Conservation (phyloP, 306 rosid species). For the Senna siamea region DNA sequence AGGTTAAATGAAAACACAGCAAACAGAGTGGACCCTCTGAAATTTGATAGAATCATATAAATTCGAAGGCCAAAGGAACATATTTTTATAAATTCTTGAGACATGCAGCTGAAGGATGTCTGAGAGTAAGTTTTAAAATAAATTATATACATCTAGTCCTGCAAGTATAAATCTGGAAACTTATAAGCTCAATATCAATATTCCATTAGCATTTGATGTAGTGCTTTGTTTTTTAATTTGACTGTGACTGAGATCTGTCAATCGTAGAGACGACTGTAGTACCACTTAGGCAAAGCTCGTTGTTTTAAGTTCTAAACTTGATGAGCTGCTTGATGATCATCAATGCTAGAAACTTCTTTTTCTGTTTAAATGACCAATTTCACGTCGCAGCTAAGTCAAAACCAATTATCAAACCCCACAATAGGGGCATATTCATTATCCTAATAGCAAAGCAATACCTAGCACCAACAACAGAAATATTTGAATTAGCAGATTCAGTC, state of each 20-base stretch:
- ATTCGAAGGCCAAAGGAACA: not conserved
- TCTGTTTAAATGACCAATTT: not conserved
- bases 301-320: conserved; percentile 8
- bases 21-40: not conserved
- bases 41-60: not conserved
- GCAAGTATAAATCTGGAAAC: conserved; percentile 17
- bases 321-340: not conserved
- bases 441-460: not conserved
- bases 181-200: conserved; percentile 13
- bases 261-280: no score
- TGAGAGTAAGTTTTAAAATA: conserved; percentile 13
- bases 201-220: not conserved
- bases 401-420: not conserved
- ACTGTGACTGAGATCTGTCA: no score
- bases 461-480: not conserved
- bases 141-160: conserved; percentile 5
- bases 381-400: not conserved
- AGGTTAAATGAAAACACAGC: not conserved
- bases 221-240: no score
- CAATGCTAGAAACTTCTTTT: not conserved
- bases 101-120: not conserved
- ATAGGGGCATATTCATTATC: not conserved
- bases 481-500: not conserved
- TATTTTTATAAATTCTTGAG: not conserved
- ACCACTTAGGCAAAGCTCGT: no score